Evolutionary conservation across 1,139 yeast species (phyloP), one percentile per base, ranked within the genome.

Genomic region (Suhomyces maxii): DNA sequence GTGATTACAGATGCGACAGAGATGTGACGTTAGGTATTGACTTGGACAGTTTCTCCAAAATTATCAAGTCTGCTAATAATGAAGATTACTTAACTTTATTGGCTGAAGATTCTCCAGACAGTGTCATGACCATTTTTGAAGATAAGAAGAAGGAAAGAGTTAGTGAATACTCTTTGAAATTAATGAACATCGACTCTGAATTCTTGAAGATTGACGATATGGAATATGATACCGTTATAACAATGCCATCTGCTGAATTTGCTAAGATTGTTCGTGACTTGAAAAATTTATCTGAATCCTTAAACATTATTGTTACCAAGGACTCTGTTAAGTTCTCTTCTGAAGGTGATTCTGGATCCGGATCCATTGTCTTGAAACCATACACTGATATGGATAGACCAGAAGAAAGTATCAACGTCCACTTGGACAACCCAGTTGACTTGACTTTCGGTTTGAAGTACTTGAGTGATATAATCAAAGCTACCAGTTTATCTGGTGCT

Each of bases 171-270:
- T 82, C 88, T 48, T 79, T 95, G 65, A 90, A 91, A 68, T 80
- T 93, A 65, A 90, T 93, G 97, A 96, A 93, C 64, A 89, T 93
- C 59, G 99, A 93, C 65, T 89, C 96, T 53, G 98, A 93, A 64
- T 89, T 89, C 72, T 81, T 93, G 63, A 86, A 89, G 60, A 89
- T 93, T 64, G 99, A 95, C 58, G 98, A 90, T 58, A 84, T 90
- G 82, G 96, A 89, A 54, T 88, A 88, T 67, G 95, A 89, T 62
- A 83, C 95, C 42, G 85, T 88, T 53, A 79, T 93, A 57, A 83
- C 87, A 52, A 82, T 93, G 89, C 97, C 98, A 50, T 78, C 97
- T 34, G 58, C 79, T 32, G 98, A 93, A 60, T 89, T 93, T 68
- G 84, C 95, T 63, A 89, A 91, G 67, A 85, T 89, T 57, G 89